Evolutionary conservation across 768 basidiomycete species (phyloP).

Genomic region (Serendipita sp.): DNA sequence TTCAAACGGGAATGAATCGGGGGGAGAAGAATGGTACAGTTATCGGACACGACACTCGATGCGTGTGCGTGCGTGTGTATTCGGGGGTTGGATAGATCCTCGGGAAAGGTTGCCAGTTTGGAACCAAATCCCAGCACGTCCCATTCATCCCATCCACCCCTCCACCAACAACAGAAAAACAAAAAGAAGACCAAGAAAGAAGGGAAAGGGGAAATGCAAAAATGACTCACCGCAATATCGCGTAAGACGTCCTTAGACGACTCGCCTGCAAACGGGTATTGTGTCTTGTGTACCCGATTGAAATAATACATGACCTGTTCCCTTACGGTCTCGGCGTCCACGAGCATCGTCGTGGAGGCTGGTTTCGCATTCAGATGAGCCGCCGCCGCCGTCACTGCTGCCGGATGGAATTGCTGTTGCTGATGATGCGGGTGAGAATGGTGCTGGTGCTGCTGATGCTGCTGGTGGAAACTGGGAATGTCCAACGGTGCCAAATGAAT

Average conservation of each 20-base stretch:
- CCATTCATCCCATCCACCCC: no score
- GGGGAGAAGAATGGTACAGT: no score
- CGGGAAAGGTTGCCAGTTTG: no score
- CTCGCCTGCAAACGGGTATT: conserved; percentile 13
- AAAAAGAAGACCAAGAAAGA: no score
- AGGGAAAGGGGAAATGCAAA: not conserved
- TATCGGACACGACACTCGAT: no score
- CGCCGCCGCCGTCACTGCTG: not conserved
- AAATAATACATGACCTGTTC: conserved; percentile 13
- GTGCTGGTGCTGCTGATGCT: not conserved
- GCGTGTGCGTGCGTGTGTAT: no score
- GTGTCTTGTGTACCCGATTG: conserved; percentile 12
- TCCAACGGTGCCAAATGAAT: not conserved
- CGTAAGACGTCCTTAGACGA: conserved; percentile 10
- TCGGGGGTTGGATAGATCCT: no score
- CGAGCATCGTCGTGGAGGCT: not conserved
- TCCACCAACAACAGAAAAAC: no score
- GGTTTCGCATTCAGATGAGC: not conserved
- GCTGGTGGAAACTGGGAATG: not conserved
- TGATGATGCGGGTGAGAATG: no score
- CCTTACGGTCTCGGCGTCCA: not conserved
- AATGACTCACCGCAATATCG: conserved; percentile 10
- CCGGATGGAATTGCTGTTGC: not conserved
- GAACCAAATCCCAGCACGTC: no score
- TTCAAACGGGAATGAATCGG: no score